Base-by-base conservation (phyloP, 495 filamentous ascomycete species). In the Neurospora sp. region DNA sequence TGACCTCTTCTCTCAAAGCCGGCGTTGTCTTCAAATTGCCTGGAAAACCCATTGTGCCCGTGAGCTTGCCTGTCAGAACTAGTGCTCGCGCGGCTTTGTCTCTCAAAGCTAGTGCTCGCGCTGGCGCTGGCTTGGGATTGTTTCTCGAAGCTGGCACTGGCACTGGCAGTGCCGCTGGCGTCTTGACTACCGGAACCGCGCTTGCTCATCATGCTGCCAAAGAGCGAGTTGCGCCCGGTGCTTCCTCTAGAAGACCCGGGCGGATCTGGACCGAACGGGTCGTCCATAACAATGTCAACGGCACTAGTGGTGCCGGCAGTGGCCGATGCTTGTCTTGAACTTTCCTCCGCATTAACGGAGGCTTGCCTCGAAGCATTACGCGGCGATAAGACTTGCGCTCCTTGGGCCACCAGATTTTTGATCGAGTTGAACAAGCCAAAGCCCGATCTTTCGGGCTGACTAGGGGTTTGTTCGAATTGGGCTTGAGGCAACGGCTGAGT, bases 201-300 rank as follows among this genome's bases (percentile, higher is more conserved):
- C 70, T 72, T 72, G 12, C 42, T 72, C 14, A 69, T 73, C 11
- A 71, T 71, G 27, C 73, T 75, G 31, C 71, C 71, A 27, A 78
- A 78, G n/a, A 80, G 37, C 5, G 76, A 77, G 16, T 69, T 78
- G 5, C 76, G 73, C 31, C 39, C 62, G 3, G 76, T 75, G 8
- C 70, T 48, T 4, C 59, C 37, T 73, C 77, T 75, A 2, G 76
- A 71, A 35, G 76, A 42, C 20, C 78, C 77, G 16, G 27, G 72
- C 4, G 75, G 78, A 62, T 77, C 75, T 9, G 75, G 79, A 27
- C 76, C 79, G 71, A 84, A 83, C 0, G 82, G 80, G 71, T 83
- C 80, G 9, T 82, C 78, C 59, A 79, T 74, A 9, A 27, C 16
- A 20, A 72, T 35, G 31, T 72, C 42, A 6, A 35, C 27, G n/a